Percentiles rank a stretch among this genome's conserved stretches.
phyloP scores from a whole-genome alignment of 257 asterid genomes.

The Solanum chaucha region DNA sequence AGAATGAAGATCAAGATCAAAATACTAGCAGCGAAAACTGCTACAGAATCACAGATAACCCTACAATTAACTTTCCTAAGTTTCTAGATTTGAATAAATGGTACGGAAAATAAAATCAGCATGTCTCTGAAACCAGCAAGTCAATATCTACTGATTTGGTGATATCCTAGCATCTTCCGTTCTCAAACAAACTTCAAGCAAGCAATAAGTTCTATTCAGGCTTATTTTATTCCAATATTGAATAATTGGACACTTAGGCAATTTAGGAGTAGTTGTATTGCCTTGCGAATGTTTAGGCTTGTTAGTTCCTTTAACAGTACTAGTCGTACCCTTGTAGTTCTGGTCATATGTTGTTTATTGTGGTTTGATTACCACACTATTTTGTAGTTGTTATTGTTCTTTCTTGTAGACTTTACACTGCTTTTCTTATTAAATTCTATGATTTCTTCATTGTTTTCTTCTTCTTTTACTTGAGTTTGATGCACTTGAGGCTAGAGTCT shows the following conservation, averaged over 20 bases:
- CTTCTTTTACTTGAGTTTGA: not conserved
- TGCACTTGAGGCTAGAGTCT: not conserved
- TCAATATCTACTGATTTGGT: not conserved
- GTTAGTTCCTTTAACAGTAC: not conserved
- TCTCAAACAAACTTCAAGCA: not conserved
- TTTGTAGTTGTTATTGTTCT: not conserved
- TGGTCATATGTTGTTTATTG: not conserved
- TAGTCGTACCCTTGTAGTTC: not conserved
- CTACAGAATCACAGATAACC: not conserved
- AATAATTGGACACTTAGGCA: not conserved
- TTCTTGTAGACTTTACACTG: not conserved
- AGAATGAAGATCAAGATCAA: not conserved
- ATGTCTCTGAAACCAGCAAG: not conserved
- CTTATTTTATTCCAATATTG: not conserved
- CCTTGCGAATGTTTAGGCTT: not conserved
- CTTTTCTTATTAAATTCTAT: not conserved
- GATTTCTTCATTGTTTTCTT: not conserved
- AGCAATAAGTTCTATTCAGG: not conserved
- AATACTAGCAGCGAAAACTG: not conserved
- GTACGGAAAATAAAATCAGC: not conserved
- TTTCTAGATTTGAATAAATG: not conserved
- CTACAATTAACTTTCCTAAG: not conserved
- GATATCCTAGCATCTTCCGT: not conserved
- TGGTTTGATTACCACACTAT: not conserved
- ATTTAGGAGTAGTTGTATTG: not conserved